Percentiles rank a stretch among this genome's conserved stretches.
phyloP scores from a whole-genome alignment of 1,284 basidiomycete genomes.

The Rhodofomes roseus region DNA sequence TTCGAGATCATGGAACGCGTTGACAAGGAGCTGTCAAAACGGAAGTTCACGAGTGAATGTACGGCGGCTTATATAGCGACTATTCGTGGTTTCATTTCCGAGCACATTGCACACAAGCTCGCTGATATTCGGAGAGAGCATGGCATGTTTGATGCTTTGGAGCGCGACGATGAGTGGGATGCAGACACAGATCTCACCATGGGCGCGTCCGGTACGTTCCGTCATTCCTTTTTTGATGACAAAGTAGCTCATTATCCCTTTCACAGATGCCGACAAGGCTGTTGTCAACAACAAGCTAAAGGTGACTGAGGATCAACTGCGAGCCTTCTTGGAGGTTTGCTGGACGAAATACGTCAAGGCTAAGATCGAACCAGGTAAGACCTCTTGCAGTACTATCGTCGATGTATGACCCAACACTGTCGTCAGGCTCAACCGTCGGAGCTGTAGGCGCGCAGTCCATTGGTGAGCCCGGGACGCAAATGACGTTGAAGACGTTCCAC shows the following conservation, averaged over 20 bases:
- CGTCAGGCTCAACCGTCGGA: constrained; percentile 88
- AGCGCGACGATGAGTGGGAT: constrained; percentile 76
- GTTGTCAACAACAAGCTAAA: constrained; percentile 89
- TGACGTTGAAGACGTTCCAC: constrained; percentile 99
- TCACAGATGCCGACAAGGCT: constrained; percentile 55
- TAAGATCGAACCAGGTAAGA: constrained; percentile 86
- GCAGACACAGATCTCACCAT: constrained; percentile 74
- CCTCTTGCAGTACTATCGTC: background rate
- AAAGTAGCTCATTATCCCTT: background rate
- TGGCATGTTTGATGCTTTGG: constrained; percentile 84
- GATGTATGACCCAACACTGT: background rate
- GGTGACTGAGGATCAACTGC: constrained; percentile 82
- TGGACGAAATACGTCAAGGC: constrained; percentile 92
- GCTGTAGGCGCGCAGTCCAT: constrained; percentile 99
- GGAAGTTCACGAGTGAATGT: constrained; percentile 66
- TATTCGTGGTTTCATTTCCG: constrained; percentile 72
- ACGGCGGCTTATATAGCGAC: constrained; percentile 76
- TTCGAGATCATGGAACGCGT: constrained; percentile 84
- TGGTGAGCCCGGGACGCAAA: constrained; percentile 98
- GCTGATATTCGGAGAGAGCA: constrained; percentile 69
- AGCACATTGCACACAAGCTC: constrained; percentile 67
- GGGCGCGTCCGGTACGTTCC: constrained; percentile 62
- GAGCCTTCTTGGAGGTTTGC: constrained; percentile 81
- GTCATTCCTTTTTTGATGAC: background rate
- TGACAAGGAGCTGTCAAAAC: constrained; percentile 57